phyloP scores from a whole-genome alignment of 257 asterid species.

The Scutellaria minor region DNA sequence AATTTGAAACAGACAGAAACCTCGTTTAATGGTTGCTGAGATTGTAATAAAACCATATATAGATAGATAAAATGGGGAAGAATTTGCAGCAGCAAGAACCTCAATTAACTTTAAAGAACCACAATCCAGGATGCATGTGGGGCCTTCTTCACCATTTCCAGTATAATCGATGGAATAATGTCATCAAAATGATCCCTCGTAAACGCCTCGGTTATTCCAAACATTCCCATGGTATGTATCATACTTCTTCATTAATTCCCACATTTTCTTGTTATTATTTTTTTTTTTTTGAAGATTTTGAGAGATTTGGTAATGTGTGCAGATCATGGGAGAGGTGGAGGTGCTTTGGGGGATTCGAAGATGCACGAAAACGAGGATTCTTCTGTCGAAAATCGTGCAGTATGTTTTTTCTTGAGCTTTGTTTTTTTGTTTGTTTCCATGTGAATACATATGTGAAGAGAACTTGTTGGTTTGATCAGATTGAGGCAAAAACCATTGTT shows the following conservation, averaged over 20 bases:
- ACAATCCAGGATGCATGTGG: constrained; percentile 62
- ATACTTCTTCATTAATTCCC: background rate
- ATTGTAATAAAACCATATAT: too few species aligned
- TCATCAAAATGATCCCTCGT: constrained; percentile 60
- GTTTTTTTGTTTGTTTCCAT: too few species aligned
- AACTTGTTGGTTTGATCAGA: constrained; percentile 37
- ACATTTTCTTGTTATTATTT: background rate
- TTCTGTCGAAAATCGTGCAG: constrained; percentile 37
- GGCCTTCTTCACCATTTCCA: constrained; percentile 69
- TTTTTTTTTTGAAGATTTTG: background rate
- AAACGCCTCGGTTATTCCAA: constrained; percentile 41
- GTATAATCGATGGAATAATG: constrained; percentile 51
- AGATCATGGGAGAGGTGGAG: constrained; percentile 40
- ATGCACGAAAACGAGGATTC: constrained; percentile 34
- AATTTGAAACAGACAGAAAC: too few species aligned
- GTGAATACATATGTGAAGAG: background rate
- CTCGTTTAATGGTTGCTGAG: too few species aligned
- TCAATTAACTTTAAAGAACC: constrained; percentile 39
- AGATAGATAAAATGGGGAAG: constrained; percentile 46
- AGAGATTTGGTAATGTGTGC: constrained; percentile 24
- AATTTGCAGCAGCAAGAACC: constrained; percentile 42
- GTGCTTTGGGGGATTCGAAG: background rate
- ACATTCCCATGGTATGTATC: constrained; percentile 39
- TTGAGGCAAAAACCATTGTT: constrained; percentile 37
- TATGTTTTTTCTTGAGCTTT: constrained; percentile 36